phyloP scores from a whole-genome alignment of 805 yeast genomes.

The Metschnikowia vanudenii region DNA sequence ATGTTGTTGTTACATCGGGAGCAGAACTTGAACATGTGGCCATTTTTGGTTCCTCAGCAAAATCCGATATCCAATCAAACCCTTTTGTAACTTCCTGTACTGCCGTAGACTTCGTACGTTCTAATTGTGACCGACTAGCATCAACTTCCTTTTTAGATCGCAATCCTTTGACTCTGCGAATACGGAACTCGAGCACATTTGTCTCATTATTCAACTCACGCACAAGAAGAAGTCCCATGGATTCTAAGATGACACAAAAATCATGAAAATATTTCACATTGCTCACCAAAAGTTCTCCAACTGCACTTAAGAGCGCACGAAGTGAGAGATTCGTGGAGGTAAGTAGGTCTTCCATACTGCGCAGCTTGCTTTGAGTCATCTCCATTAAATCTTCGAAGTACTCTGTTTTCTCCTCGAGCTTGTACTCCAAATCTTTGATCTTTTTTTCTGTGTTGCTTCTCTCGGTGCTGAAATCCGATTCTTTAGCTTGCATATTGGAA shows the following conservation, averaged over 20 bases:
- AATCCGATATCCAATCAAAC: conserved; percentile 49
- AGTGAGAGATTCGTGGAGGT: neutral
- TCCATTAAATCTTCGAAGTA: conserved; percentile 45
- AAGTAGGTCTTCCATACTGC: conserved; percentile 21
- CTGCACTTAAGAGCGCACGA: conserved; percentile 16
- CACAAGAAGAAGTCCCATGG: conserved; percentile 71
- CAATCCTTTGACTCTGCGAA: conserved; percentile 80
- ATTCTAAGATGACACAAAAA: conserved; percentile 60
- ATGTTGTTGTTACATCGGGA: conserved; percentile 1
- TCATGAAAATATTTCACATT: conserved; percentile 38
- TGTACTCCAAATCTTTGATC: conserved; percentile 40
- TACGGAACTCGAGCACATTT: conserved; percentile 39
- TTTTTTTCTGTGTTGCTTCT: conserved; percentile 49
- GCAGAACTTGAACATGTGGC: neutral
- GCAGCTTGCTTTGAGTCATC: conserved; percentile 30
- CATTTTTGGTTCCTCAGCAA: conserved; percentile 12
- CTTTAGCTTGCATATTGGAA: conserved; percentile 67
- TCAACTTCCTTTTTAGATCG: conserved; percentile 39
- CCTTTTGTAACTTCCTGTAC: conserved; percentile 38
- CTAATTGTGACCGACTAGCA: conserved; percentile 15
- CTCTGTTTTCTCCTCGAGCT: conserved; percentile 47
- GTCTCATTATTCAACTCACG: conserved; percentile 30
- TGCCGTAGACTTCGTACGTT: conserved; percentile 26
- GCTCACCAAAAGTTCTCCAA: conserved; percentile 26
- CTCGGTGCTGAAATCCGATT: conserved; percentile 56